Evolutionary conservation across 495 filamentous ascomycete genomes (phyloP).

Genomic region (Neurospora pannonica): DNA sequence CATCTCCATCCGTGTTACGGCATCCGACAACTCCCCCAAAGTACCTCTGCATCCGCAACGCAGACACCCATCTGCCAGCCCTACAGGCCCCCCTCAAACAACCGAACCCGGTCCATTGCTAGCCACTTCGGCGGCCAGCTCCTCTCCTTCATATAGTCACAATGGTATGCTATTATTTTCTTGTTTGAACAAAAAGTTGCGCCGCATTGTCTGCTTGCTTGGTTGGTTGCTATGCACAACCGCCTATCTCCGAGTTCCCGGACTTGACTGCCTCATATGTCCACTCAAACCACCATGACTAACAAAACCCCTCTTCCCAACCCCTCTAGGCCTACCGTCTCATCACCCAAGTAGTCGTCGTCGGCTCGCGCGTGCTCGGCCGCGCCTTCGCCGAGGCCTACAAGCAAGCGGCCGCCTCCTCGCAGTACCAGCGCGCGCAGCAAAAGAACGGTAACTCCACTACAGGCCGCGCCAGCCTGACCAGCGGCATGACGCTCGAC

Average conservation of each 20-base stretch:
- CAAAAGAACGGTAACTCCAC: slow-evolving; percentile 35
- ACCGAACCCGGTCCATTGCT: background rate
- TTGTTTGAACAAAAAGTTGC: background rate
- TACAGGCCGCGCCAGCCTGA: slow-evolving; percentile 35
- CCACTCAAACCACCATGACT: background rate
- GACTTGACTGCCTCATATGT: background rate
- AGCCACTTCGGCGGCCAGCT: background rate
- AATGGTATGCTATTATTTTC: background rate
- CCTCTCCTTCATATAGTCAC: background rate
- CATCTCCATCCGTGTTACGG: background rate
- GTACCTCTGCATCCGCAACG: background rate
- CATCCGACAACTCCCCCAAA: background rate
- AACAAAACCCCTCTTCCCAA: background rate
- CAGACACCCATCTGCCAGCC: background rate
- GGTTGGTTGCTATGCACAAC: background rate
- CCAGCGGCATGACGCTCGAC: slow-evolving; percentile 75
- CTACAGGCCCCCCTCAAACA: background rate
- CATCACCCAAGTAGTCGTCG: slow-evolving; percentile 84
- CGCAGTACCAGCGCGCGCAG: slow-evolving; percentile 66
- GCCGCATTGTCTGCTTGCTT: background rate
- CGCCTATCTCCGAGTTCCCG: background rate
- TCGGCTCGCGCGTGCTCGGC: slow-evolving; percentile 81
- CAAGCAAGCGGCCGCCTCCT: slow-evolving; percentile 80
- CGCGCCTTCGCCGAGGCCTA: slow-evolving; percentile 88
- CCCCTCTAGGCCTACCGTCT: slow-evolving; percentile 76